Conservation (phyloP, 768 basidiomycete genomes). For the Neoboletus subvelutipes region DNA sequence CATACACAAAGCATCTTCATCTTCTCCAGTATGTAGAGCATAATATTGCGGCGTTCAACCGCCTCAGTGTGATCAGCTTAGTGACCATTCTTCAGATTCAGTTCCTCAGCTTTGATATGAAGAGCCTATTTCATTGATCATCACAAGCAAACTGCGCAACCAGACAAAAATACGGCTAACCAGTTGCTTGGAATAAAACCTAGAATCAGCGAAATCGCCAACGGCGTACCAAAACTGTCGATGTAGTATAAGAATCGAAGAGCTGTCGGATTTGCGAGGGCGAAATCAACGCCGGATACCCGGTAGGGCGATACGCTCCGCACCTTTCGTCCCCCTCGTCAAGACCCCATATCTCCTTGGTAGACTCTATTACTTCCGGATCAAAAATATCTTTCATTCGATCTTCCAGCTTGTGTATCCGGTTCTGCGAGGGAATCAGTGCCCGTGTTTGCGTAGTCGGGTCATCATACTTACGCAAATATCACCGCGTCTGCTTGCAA, state of each 20-base stretch:
- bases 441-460: background rate
- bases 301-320: slow-evolving; percentile 4
- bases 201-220: slow-evolving; percentile 3
- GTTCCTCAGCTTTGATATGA: too few relatives aligned
- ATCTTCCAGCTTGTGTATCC: slow-evolving; percentile 8
- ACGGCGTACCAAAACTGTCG: slow-evolving; percentile 3
- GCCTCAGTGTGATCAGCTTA: background rate
- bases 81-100: background rate
- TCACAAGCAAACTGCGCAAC: background rate
- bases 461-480: background rate
- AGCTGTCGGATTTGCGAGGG: background rate
- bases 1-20: too few relatives aligned
- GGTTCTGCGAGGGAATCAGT: background rate
- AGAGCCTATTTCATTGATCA: too few relatives aligned
- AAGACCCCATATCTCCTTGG: slow-evolving; percentile 6
- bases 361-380: background rate
- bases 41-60: background rate
- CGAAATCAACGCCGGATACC: background rate
- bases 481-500: slow-evolving; percentile 2
- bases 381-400: slow-evolving; percentile 3
- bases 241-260: background rate
- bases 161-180: too few relatives aligned
- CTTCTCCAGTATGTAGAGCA: background rate
- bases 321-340: slow-evolving; percentile 3
- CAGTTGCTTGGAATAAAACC: too few relatives aligned